Percentiles rank a stretch among this genome's conserved stretches.
Conservation (phyloP, 177 flowering plant genomes). For the Vitis hybrid region DNA sequence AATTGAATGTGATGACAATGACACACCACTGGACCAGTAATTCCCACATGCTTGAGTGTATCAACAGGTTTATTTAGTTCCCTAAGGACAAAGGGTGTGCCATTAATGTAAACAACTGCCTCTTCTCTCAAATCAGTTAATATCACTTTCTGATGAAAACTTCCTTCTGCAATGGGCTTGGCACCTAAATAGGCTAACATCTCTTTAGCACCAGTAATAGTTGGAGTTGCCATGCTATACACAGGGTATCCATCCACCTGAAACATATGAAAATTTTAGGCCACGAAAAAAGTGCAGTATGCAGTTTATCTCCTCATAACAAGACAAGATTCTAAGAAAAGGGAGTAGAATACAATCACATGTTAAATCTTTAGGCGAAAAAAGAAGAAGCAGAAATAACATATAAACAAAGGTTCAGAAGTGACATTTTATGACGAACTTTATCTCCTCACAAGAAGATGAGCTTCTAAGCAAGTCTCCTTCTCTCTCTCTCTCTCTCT, state of each 20-base stretch:
- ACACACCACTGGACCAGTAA: slow-evolving; percentile 86
- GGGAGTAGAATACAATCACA: too few relatives aligned
- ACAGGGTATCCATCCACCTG: slow-evolving; percentile 93
- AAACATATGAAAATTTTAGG: slow-evolving; percentile 9
- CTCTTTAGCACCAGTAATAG: slow-evolving; percentile 84
- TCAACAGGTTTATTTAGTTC: slow-evolving; percentile 91
- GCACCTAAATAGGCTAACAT: slow-evolving; percentile 74
- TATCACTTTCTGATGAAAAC: slow-evolving; percentile 48
- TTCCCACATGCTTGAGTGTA: slow-evolving; percentile 94
- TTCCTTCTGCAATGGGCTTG: slow-evolving; percentile 37
- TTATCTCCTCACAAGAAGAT: neutral
- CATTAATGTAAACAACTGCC: slow-evolving; percentile 91
- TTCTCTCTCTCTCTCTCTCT: neutral
- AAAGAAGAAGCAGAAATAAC: too few relatives aligned
- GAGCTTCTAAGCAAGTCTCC: neutral
- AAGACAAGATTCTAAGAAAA: neutral
- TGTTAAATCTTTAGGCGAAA: too few relatives aligned
- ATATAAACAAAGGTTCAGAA: neutral
- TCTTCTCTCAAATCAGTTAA: slow-evolving; percentile 92
- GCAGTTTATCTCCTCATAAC: neutral
- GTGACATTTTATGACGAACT: neutral
- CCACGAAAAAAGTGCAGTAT: neutral
- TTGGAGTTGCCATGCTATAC: slow-evolving; percentile 97
- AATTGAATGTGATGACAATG: slow-evolving; percentile 7
- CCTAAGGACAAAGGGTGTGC: slow-evolving; percentile 89